Evolutionary conservation across 106 monocot genomes (phyloP), one percentile per base, ranked within the genome.

Genomic region (Dendrobium chrysotoxum): DNA sequence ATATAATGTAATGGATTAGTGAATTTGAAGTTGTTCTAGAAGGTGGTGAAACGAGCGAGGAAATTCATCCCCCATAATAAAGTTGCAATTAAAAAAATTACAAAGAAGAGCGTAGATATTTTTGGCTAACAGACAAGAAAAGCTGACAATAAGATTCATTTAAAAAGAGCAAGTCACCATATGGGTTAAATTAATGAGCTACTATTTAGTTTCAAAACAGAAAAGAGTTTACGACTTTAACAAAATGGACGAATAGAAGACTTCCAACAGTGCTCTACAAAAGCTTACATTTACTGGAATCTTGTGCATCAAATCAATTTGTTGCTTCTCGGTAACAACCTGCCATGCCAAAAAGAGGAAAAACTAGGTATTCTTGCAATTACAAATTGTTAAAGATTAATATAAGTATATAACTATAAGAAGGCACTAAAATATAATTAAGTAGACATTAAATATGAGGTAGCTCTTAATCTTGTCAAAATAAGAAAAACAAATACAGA

Each of bases 231-330:
- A 23, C 6, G 23, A 4, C 7, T 61, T 61, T 3, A 5, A 3
- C 9, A 9, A 53, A 16, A 16, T 53, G 16, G 9, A 53, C 9
- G 53, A 53, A 53, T 11, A 53, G 16, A 53, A 53, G 16, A 53
- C 53, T 53, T 53, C 16, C 16, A 16, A 53, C 16, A 53, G 53
- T 53, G 53, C 53, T 1, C 16, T 53, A 53, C 61, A 31, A 50
- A 42, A 76, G 18, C 67, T 78, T 87, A 96, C 96, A 86, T 88
- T 93, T 78, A 85, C 80, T 26, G 88, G 83, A 78, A 78, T 75
- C 83, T 97, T 94, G 85, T 92, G 94, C 40, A 90, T 50, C 30
- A 94, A 88, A 79, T 86, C 70, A 5, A 47, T 30, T 30, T 90
- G 88, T 38, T 86, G 84, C 71, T 79, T 79, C 25, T 75, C 61